Conservation (phyloP, 805 yeast species). For the Grigorovia transvaalensis region DNA sequence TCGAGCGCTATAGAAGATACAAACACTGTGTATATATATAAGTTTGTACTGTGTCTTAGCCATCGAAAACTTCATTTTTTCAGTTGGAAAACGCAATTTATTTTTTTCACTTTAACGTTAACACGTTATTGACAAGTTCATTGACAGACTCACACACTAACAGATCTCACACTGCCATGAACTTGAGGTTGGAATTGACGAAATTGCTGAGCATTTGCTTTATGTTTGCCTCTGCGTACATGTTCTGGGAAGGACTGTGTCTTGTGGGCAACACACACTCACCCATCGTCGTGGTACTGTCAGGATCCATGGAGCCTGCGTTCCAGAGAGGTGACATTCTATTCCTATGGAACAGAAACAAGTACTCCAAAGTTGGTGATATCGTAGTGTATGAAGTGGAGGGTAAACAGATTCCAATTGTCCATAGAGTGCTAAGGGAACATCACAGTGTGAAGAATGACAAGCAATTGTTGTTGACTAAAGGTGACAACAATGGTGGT, state of each 20-base stretch:
- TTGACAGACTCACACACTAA: not conserved
- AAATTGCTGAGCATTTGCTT: conserved; percentile 64
- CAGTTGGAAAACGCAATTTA: not conserved
- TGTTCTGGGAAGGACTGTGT: conserved; percentile 81
- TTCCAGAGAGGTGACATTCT: conserved; percentile 95
- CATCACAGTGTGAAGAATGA: conserved; percentile 37
- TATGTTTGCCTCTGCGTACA: conserved; percentile 79
- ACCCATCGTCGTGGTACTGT: conserved; percentile 90
- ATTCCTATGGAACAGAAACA: conserved; percentile 79
- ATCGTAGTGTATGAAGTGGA: conserved; percentile 83
- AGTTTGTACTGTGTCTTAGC: not conserved
- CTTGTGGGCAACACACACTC: conserved; percentile 73
- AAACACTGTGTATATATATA: too few species aligned
- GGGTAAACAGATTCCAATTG: conserved; percentile 84
- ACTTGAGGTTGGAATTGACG: conserved; percentile 48
- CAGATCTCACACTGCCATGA: conserved; percentile 31
- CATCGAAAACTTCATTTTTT: not conserved
- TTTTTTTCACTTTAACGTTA: not conserved
- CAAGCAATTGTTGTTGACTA: conserved; percentile 71
- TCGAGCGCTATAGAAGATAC: too few species aligned
- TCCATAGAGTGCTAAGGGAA: conserved; percentile 85
- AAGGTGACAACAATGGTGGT: conserved; percentile 91
- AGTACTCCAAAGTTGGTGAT: conserved; percentile 68
- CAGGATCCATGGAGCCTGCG: conserved; percentile 99
- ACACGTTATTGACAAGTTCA: not conserved